A percentile compares a stretch with the other conserved stretches of the same genome.
phyloP scores from a whole-genome alignment of 192 early-diverging fungal species.

The Dissophora ornata region DNA sequence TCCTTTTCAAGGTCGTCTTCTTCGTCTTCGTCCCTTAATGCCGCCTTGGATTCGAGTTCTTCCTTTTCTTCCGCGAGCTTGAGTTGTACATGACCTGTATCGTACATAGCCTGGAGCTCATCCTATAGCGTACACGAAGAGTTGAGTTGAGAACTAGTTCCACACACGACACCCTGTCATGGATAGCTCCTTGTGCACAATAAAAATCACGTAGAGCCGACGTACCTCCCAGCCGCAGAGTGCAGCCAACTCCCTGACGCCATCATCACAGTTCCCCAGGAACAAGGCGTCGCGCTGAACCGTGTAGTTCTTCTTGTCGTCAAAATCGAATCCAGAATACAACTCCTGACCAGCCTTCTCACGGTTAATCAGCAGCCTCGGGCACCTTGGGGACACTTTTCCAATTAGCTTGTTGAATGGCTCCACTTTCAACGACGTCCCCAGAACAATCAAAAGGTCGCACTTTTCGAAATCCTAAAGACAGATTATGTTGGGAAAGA shows the following conservation, averaged over 20 bases:
- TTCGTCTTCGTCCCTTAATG: background rate
- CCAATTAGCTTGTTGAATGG: constrained; percentile 89
- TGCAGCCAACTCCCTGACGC: constrained; percentile 73
- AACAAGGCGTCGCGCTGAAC: constrained; percentile 82
- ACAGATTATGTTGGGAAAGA: too few relatives aligned
- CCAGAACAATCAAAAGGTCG: constrained; percentile 94
- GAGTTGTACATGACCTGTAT: constrained; percentile 21
- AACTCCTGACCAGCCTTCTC: constrained; percentile 79
- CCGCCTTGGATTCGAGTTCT: background rate
- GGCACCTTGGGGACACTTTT: constrained; percentile 68
- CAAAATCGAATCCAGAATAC: constrained; percentile 84
- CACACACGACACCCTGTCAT: too few relatives aligned
- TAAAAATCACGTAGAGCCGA: background rate
- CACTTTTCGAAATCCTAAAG: constrained; percentile 75
- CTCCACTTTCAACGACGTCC: constrained; percentile 89
- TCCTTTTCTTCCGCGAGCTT: constrained; percentile 16
- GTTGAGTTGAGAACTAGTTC: background rate
- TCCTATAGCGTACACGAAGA: constrained; percentile 8
- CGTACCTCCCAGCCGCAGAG: constrained; percentile 78
- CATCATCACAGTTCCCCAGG: constrained; percentile 88
- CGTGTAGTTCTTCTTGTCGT: constrained; percentile 66
- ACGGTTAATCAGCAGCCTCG: constrained; percentile 92
- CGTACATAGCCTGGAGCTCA: constrained; percentile 48
- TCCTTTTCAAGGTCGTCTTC: constrained; percentile 34
- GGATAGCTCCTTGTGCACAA: too few relatives aligned